Percentiles rank a stretch among this genome's conserved stretches.
These are phyloP conservation scores for Alnus rubra DNA, from an alignment of 306 rosid genomes.

Conservation along the genomic window DNA sequence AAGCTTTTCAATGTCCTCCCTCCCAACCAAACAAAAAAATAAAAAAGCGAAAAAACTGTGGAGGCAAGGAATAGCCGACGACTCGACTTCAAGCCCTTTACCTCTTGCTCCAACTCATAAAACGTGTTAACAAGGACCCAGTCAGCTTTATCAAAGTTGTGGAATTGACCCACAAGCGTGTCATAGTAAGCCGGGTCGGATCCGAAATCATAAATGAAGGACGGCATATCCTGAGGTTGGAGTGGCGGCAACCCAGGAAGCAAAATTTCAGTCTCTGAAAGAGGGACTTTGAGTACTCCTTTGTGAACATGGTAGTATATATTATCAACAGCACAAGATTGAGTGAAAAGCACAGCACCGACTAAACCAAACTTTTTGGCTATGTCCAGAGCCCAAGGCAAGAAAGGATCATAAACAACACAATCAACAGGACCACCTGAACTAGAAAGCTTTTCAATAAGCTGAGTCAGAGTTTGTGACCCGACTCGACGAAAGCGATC, in stretches of 20 bases:
- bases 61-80: too few species aligned
- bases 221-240: conserved; percentile 45
- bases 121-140: conserved; percentile 42
- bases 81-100: background rate
- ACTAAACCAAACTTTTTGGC: conserved; percentile 45
- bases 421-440: conserved; percentile 38
- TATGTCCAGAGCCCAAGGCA: conserved; percentile 55
- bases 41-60: too few species aligned
- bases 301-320: conserved; percentile 35
- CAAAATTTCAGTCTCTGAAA: conserved; percentile 28
- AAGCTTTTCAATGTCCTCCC: too few species aligned
- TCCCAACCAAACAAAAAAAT: too few species aligned
- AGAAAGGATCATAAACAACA: conserved; percentile 48
- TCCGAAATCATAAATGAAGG: conserved; percentile 33
- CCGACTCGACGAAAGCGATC: conserved; percentile 35
- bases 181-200: conserved; percentile 47
- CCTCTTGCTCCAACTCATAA: conserved; percentile 59
- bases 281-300: conserved; percentile 38
- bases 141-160: conserved; percentile 49
- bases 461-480: conserved; percentile 38
- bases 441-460: conserved; percentile 32
- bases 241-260: conserved; percentile 38
- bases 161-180: conserved; percentile 45
- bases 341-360: conserved; percentile 54
- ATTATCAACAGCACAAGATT: conserved; percentile 46